phyloP scores from a whole-genome alignment of 139 green algal genomes.

The Desmodesmus armatus region DNA sequence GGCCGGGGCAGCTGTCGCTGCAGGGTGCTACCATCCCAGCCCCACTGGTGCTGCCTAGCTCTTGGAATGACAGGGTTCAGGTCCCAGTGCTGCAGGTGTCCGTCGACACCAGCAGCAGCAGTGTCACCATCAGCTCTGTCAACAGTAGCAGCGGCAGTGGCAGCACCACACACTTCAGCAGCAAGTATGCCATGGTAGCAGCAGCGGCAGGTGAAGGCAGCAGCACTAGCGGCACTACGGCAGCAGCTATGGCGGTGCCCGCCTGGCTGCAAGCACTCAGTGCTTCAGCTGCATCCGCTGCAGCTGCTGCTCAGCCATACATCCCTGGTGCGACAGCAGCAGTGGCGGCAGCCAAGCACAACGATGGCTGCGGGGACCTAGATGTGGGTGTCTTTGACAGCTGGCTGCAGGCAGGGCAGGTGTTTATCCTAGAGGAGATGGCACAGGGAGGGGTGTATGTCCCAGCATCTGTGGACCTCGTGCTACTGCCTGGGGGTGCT shows the following conservation, averaged over 20 bases:
- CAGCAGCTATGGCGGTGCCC: no score
- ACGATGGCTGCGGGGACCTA: constrained; percentile 48
- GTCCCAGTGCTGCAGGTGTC: no score
- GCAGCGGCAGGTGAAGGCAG: constrained; percentile 15
- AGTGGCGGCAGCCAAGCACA: not conserved
- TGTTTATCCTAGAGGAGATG: constrained; percentile 46
- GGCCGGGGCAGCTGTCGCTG: not conserved
- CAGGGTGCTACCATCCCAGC: constrained; percentile 44
- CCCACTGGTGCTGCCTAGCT: constrained; percentile 53
- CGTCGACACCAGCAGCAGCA: no score
- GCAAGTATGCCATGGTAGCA: not conserved
- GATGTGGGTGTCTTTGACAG: constrained; percentile 59
- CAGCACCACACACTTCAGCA: not conserved
- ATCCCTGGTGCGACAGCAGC: not conserved
- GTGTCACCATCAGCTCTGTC: not conserved
- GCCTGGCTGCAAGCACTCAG: not conserved
- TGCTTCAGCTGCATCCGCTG: not conserved
- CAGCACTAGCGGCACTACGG: no score
- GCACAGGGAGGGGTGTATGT: constrained; percentile 60
- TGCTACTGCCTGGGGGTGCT: constrained; percentile 35
- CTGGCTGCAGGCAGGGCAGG: constrained; percentile 68
- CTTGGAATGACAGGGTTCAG: no score
- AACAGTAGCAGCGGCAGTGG: not conserved
- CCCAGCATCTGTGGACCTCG: constrained; percentile 57
- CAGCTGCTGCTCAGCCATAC: constrained; percentile 14